Conservation (phyloP, 129 eudicot genomes). For the Cynara cardunculus region DNA sequence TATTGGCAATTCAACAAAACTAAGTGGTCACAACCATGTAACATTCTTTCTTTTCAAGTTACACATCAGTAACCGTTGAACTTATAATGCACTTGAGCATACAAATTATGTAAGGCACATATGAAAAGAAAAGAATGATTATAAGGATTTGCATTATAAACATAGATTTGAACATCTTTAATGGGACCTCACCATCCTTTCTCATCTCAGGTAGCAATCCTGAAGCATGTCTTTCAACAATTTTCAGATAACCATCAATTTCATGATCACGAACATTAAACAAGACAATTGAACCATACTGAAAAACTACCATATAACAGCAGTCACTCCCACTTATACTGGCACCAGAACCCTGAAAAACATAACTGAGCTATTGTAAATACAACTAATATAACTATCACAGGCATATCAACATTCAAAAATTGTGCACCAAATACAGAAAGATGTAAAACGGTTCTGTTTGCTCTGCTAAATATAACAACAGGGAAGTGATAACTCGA, state of each 20-base stretch:
- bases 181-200: conserved; percentile 57
- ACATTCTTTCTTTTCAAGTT: not conserved
- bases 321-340: conserved; percentile 52
- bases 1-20: not conserved
- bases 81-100: not conserved
- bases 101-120: not conserved
- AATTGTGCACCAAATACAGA: not conserved
- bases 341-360: conserved; percentile 45
- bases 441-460: conserved; percentile 4
- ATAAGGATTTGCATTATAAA: not conserved
- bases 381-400: conserved; percentile 6
- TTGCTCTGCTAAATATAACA: not conserved
- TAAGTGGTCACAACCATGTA: not conserved
- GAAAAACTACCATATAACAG: conserved; percentile 68
- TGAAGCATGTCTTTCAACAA: conserved; percentile 61
- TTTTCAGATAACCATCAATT: conserved; percentile 65
- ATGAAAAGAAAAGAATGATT: conserved; percentile 1
- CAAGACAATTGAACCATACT: conserved; percentile 71
- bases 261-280: conserved; percentile 51
- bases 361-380: not conserved
- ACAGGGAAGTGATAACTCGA: not conserved
- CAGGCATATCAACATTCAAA: not conserved
- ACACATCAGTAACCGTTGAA: not conserved
- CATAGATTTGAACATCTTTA: conserved; percentile 24
- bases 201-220: conserved; percentile 77